Evolutionary conservation across 768 basidiomycete species (phyloP), one percentile per base, ranked within the genome.

Genomic region (Podaxis rugospora): DNA sequence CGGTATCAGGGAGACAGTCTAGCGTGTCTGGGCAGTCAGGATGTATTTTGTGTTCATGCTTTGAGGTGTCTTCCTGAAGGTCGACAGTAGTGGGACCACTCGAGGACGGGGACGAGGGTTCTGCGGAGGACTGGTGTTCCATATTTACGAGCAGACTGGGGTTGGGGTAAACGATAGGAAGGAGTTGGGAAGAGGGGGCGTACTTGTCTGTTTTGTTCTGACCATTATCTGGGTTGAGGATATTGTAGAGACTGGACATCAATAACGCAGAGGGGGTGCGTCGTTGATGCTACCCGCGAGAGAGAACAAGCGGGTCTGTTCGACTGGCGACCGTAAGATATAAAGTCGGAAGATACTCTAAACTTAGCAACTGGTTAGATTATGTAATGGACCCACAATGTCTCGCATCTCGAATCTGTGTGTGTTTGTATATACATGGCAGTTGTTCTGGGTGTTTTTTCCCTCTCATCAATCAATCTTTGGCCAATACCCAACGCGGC

Each of bases 11-110:
- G 47, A 92, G 80, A 73, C 91, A 92, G 39, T 80, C 81, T 21
- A 93, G 79, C 53, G 86, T 86, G 70, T 92, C 86, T 35, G 91
- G 91, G 66, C 91, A 93, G 67, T 89, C 82, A 21, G 83, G 84
- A 68, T 93, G 91, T n/a, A 80, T 71, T 64, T 78, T 78, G 70
- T 90, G 88, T 57, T 80, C 78, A 42, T 72, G 63, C 67, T 60
- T 51, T 21, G 62, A 53, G 44, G 46, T 61, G 23, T 61, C 53
- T 39, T 61, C 59, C 32, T 55, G 59, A 23, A 61, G 59, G 44
- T 61, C 59, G 14, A 54, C 59, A 25, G 59, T 55, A 21, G 53
- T 14, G 25, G 51, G 64, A 28, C 35, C 51, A 51, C 59, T 58
- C 7, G 62, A 51, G 1, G 53, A 49, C 18, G 55, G 59, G 25